A percentile compares a stretch with the other conserved stretches of the same genome.
Evolutionary conservation across 2,329 filamentous ascomycete genomes (phyloP).

Genomic region (Claviceps capensis): DNA sequence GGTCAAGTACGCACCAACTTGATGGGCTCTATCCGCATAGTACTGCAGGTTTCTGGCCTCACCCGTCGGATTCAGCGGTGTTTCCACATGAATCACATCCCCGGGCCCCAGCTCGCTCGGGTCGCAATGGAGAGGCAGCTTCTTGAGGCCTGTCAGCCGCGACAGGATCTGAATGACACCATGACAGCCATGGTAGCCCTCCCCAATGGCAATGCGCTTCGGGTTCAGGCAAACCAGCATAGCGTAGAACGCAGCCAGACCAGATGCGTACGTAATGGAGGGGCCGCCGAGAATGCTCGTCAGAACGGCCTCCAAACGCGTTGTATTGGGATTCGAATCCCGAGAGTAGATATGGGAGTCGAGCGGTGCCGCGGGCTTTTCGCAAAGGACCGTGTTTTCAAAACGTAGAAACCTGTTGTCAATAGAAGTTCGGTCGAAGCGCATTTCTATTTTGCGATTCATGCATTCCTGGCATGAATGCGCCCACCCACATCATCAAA

Average conservation of each 20-base stretch:
- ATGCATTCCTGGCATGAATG: too few species aligned
- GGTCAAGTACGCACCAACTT: constrained; percentile 58
- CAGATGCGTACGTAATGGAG: constrained; percentile 66
- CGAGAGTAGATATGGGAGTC: constrained; percentile 77
- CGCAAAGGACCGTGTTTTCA: too few species aligned
- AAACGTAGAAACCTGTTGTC: too few species aligned
- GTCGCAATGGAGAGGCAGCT: constrained; percentile 57
- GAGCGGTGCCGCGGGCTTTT: constrained; percentile 27
- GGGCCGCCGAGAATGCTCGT: constrained; percentile 57
- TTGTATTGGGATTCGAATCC: constrained; percentile 61
- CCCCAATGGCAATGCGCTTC: constrained; percentile 65
- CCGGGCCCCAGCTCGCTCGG: constrained; percentile 54
- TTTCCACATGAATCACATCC: constrained; percentile 85
- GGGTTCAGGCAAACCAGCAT: constrained; percentile 76
- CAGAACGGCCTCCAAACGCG: constrained; percentile 74
- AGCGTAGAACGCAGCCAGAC: constrained; percentile 79
- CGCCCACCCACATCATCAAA: too few species aligned
- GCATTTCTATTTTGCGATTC: too few species aligned
- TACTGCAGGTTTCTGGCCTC: constrained; percentile 58
- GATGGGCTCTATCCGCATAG: constrained; percentile 61
- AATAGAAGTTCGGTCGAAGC: too few species aligned
- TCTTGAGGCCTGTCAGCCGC: constrained; percentile 61
- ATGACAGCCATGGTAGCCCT: constrained; percentile 88
- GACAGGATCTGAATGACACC: constrained; percentile 62
- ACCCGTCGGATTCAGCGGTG: constrained; percentile 82